Percentiles rank a stretch among this genome's conserved stretches.
Conservation (phyloP, 495 filamentous ascomycete species). For the Aspergillus conjunctus region DNA sequence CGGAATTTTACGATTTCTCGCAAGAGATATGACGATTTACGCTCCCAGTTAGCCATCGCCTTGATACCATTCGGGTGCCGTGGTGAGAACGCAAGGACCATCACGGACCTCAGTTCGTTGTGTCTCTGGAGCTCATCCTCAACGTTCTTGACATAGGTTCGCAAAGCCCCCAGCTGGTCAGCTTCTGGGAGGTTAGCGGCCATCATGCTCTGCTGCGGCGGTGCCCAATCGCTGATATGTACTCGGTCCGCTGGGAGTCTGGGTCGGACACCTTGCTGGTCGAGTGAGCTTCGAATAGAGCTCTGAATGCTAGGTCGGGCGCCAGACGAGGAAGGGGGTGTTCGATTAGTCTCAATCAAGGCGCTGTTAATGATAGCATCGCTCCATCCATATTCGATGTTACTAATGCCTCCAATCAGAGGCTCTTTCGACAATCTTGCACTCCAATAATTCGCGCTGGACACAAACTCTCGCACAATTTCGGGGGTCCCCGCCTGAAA, state of each 20-base stretch:
- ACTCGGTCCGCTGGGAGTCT: slow-evolving; percentile 84
- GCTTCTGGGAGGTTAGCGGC: slow-evolving; percentile 73
- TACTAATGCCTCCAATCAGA: slow-evolving; percentile 87
- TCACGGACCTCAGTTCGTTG: slow-evolving; percentile 80
- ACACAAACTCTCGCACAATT: slow-evolving; percentile 91
- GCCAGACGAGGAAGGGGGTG: slow-evolving; percentile 44
- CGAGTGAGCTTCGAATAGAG: slow-evolving; percentile 71
- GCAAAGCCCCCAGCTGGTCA: slow-evolving; percentile 76
- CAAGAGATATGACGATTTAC: slow-evolving; percentile 86
- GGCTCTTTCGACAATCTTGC: slow-evolving; percentile 91
- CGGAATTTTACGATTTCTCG: slow-evolving; percentile 96
- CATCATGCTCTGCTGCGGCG: slow-evolving; percentile 87
- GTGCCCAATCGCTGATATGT: slow-evolving; percentile 87
- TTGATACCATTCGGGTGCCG: slow-evolving; percentile 77
- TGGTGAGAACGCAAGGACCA: slow-evolving; percentile 88
- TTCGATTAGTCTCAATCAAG: slow-evolving; percentile 56
- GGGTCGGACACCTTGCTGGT: slow-evolving; percentile 61
- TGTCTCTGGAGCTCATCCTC: slow-evolving; percentile 84
- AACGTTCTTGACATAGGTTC: slow-evolving; percentile 78
- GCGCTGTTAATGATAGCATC: slow-evolving; percentile 82
- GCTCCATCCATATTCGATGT: slow-evolving; percentile 97
- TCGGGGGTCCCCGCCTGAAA: slow-evolving; percentile 97
- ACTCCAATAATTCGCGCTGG: slow-evolving; percentile 97
- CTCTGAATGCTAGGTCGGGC: slow-evolving; percentile 67
- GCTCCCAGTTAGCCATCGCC: slow-evolving; percentile 95